Evolutionary conservation across 2,329 filamentous ascomycete genomes (phyloP).

Genomic region (Ceratocystis albifundus): DNA sequence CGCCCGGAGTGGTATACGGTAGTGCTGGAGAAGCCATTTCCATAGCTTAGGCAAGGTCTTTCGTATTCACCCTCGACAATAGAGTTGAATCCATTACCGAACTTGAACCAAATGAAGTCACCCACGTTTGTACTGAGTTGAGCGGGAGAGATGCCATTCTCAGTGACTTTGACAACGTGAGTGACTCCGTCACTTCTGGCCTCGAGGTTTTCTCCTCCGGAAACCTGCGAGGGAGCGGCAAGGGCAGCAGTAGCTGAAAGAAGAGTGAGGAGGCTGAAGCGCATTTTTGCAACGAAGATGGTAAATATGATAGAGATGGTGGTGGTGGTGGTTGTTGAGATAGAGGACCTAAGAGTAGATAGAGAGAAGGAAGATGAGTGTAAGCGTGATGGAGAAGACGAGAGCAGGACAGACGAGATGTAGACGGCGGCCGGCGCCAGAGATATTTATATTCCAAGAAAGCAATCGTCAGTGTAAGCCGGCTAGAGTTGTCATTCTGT

Average conservation of each 20-base stretch:
- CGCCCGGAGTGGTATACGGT: neutral
- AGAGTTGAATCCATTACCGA: rapidly evolving
- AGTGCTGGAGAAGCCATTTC: neutral
- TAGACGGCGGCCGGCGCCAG: no score
- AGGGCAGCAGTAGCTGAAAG: neutral
- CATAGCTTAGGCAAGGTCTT: constrained; percentile 34
- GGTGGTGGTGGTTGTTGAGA: neutral
- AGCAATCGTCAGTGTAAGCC: no score
- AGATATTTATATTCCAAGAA: no score
- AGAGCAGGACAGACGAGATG: no score
- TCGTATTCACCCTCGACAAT: constrained; percentile 28
- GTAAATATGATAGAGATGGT: neutral
- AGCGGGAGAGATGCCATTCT: neutral
- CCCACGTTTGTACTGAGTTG: rapidly evolving
- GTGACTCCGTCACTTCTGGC: neutral
- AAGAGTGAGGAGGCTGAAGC: neutral
- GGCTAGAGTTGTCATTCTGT: no score
- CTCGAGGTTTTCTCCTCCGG: neutral
- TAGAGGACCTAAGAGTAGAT: no score
- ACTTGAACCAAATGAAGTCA: neutral
- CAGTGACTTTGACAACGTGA: neutral
- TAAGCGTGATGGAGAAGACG: no score
- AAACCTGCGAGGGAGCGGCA: neutral
- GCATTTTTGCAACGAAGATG: neutral
- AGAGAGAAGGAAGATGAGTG: no score